Percentiles rank a stretch among this genome's conserved stretches.
These are phyloP conservation scores for Candida parachauliodes DNA, from an alignment of 805 yeast species.

Conservation along the genomic window DNA sequence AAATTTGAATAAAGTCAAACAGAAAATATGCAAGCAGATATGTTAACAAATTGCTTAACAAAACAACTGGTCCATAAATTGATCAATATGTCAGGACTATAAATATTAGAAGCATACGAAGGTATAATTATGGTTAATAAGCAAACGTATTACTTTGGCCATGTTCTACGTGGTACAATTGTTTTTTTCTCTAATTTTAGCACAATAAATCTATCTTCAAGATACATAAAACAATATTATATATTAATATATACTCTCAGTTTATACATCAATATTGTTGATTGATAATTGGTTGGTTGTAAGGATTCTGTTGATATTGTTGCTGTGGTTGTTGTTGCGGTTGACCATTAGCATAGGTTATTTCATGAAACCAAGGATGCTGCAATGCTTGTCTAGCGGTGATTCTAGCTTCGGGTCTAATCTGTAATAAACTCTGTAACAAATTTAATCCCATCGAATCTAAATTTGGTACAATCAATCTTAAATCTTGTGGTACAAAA, in stretches of 20 bases:
- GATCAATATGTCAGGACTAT: too few species aligned
- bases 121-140: too few species aligned
- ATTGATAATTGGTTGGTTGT: conserved; percentile 7
- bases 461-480: conserved; percentile 61
- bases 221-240: too few species aligned
- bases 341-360: conserved; percentile 40
- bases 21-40: too few species aligned
- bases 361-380: conserved; percentile 82
- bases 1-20: too few species aligned
- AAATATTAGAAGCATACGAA: too few species aligned
- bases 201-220: too few species aligned
- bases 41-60: too few species aligned
- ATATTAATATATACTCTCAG: not conserved
- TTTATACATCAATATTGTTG: conserved; percentile 9
- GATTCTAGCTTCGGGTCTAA: conserved; percentile 59
- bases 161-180: too few species aligned
- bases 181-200: too few species aligned
- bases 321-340: conserved; percentile 22
- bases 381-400: conserved; percentile 60
- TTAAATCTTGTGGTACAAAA: conserved; percentile 84
- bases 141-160: too few species aligned
- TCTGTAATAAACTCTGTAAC: conserved; percentile 54
- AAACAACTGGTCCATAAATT: too few species aligned
- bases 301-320: conserved; percentile 8
- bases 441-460: conserved; percentile 69